These are phyloP conservation scores for Fusarium aywerte DNA, from an alignment of 2,329 filamentous ascomycete species.

Conservation along the genomic window DNA sequence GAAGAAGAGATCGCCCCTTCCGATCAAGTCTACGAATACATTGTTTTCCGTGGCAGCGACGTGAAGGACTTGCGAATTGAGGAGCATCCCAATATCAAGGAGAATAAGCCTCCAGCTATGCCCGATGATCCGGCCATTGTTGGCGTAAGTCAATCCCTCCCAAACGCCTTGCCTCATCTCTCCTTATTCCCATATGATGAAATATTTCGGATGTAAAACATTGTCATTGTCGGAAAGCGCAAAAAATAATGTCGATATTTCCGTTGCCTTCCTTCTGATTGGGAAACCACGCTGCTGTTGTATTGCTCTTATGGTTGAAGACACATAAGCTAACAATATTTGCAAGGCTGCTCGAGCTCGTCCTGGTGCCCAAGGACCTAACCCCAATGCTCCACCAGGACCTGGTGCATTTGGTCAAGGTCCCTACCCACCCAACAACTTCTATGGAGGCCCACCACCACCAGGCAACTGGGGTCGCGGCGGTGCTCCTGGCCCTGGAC, in stretches of 20 bases:
- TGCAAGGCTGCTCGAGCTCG: conserved; percentile 57
- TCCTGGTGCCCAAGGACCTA: conserved; percentile 49
- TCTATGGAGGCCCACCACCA: conserved; percentile 62
- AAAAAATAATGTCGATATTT: conserved; percentile 96
- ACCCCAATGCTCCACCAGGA: conserved; percentile 51
- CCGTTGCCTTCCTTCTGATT: conserved; percentile 99
- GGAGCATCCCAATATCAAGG: conserved; percentile 78
- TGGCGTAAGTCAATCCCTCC: conserved; percentile 80
- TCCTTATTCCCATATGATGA: conserved; percentile 75
- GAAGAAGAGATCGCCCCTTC: conserved; percentile 86
- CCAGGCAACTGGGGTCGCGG: conserved; percentile 67
- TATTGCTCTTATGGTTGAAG: conserved; percentile 42
- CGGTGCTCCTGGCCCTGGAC: conserved; percentile 62
- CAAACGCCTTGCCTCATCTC: conserved; percentile 10
- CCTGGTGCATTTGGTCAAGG: conserved; percentile 56
- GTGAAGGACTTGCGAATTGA: conserved; percentile 98
- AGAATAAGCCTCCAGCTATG: conserved; percentile 79
- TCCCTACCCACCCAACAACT: conserved; percentile 59
- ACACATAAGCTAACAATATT: conserved; percentile 42
- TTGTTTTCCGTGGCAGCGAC: conserved; percentile 97
- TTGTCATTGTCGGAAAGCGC: conserved; percentile 86
- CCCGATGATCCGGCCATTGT: conserved; percentile 97
- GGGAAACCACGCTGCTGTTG: conserved; percentile 26
- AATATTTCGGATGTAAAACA: conserved; percentile 96
- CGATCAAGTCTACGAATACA: conserved; percentile 95